phyloP scores from a whole-genome alignment of 2,329 filamentous ascomycete genomes.

The Sclerotinia trifoliorum region DNA sequence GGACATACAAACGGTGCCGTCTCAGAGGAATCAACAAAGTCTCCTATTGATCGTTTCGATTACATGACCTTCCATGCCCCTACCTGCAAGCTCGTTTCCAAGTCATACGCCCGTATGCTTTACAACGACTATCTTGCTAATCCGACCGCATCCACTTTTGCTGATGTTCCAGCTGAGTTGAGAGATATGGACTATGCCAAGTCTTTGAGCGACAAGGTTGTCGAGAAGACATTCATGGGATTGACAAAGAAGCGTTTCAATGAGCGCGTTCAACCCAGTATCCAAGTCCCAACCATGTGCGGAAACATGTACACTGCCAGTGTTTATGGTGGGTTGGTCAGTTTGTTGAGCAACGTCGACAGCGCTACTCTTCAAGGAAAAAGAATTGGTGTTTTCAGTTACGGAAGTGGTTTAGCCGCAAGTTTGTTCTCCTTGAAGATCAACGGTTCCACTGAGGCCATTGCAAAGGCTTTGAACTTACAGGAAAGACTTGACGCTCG shows the following conservation, averaged over 20 bases:
- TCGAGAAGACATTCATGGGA: conserved; percentile 85
- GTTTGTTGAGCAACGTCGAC: conserved; percentile 52
- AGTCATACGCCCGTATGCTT: conserved; percentile 78
- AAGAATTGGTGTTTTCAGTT: conserved; percentile 58
- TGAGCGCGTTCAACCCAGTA: conserved; percentile 70
- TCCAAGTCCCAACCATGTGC: conserved; percentile 75
- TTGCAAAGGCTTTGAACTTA: conserved; percentile 68
- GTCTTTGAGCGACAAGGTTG: conserved; percentile 75
- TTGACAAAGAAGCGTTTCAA: conserved; percentile 82
- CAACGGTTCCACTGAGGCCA: conserved; percentile 65
- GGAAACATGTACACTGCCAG: conserved; percentile 63
- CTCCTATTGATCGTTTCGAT: conserved; percentile 75
- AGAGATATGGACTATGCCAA: conserved; percentile 76
- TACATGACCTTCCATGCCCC: conserved; percentile 81
- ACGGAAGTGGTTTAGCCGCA: conserved; percentile 70
- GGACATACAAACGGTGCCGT: conserved; percentile 54
- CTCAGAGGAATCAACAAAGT: conserved; percentile 47
- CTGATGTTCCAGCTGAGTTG: conserved; percentile 72
- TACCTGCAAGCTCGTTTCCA: conserved; percentile 83
- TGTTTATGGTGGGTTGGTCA: conserved; percentile 56
- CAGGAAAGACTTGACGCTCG: conserved; percentile 65
- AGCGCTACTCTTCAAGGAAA: conserved; percentile 58
- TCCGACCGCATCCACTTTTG: conserved; percentile 65
- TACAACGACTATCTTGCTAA: conserved; percentile 83
- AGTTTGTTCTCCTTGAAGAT: conserved; percentile 72